Evolutionary conservation across 768 basidiomycete species (phyloP).

Genomic region (Phylloporus scabripes): DNA sequence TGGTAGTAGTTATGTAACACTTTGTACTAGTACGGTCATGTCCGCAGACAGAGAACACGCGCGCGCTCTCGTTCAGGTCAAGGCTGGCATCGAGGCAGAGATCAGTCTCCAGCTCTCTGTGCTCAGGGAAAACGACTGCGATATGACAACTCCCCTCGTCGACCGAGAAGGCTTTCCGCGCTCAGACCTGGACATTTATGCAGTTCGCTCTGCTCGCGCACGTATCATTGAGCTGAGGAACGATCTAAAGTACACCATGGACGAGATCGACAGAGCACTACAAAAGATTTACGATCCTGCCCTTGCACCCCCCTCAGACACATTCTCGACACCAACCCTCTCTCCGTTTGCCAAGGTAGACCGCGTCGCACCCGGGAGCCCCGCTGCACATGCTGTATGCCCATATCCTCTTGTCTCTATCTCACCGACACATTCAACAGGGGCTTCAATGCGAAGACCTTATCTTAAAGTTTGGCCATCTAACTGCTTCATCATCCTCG

Average conservation of each 20-base stretch:
- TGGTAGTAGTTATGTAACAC: too few relatives aligned
- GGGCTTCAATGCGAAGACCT: slow-evolving; percentile 70
- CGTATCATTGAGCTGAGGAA: slow-evolving; percentile 79
- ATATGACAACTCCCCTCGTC: slow-evolving; percentile 69
- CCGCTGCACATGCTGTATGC: slow-evolving; percentile 76
- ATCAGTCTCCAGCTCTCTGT: slow-evolving; percentile 58
- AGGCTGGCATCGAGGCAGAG: slow-evolving; percentile 69
- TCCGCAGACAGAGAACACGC: slow-evolving; percentile 46
- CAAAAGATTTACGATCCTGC: slow-evolving; percentile 60
- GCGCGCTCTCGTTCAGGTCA: slow-evolving; percentile 57
- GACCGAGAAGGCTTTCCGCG: slow-evolving; percentile 88
- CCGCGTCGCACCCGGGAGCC: slow-evolving; percentile 72
- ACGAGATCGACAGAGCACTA: slow-evolving; percentile 61
- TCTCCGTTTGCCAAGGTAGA: slow-evolving; percentile 78
- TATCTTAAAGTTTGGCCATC: slow-evolving; percentile 64
- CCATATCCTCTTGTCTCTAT: background rate
- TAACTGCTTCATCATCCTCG: slow-evolving; percentile 51
- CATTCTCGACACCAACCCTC: slow-evolving; percentile 18
- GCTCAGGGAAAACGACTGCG: slow-evolving; percentile 57
- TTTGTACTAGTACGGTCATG: slow-evolving; percentile 1
- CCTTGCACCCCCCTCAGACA: slow-evolving; percentile 15
- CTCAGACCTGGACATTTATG: slow-evolving; percentile 78
- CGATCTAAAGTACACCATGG: slow-evolving; percentile 62
- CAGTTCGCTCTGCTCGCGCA: slow-evolving; percentile 68
- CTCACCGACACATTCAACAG: slow-evolving; percentile 26